These are phyloP conservation scores for Sicyos edulis DNA, from an alignment of 306 rosid species.

Conservation along the genomic window DNA sequence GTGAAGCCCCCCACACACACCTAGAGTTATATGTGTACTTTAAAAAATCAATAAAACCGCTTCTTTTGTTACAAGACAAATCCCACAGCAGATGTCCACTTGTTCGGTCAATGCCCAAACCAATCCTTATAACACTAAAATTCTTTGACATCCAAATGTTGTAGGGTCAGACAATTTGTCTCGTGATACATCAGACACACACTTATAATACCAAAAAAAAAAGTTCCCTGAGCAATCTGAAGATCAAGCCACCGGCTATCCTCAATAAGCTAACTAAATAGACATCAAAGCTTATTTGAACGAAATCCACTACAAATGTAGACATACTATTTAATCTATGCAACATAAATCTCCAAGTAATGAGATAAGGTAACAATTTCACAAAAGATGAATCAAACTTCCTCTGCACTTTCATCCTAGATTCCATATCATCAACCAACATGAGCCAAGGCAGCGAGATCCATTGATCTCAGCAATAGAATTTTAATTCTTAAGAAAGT, in stretches of 20 bases:
- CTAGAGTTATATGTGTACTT: neutral
- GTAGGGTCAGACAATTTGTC: too few relatives aligned
- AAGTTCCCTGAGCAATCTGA: neutral
- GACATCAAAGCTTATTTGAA: neutral
- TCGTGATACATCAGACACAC: too few relatives aligned
- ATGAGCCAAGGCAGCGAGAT: neutral
- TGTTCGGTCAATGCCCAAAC: neutral
- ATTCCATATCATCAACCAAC: slow-evolving; percentile 1
- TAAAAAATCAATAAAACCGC: neutral
- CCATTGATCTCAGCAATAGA: neutral
- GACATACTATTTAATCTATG: neutral
- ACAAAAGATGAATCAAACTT: neutral
- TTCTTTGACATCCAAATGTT: too few relatives aligned
- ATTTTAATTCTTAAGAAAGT: neutral
- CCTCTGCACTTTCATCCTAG: neutral
- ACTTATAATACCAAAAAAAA: too few relatives aligned
- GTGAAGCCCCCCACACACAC: neutral
- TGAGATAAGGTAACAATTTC: neutral
- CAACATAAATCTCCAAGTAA: neutral
- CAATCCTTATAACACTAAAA: too few relatives aligned
- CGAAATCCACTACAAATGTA: neutral
- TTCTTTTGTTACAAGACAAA: neutral
- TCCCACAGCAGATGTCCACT: slow-evolving; percentile 10
- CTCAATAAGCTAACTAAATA: neutral
- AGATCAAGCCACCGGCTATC: neutral